phyloP scores from a whole-genome alignment of 176 grass and related monocot genomes.

The Tillandsia fasciculata region DNA sequence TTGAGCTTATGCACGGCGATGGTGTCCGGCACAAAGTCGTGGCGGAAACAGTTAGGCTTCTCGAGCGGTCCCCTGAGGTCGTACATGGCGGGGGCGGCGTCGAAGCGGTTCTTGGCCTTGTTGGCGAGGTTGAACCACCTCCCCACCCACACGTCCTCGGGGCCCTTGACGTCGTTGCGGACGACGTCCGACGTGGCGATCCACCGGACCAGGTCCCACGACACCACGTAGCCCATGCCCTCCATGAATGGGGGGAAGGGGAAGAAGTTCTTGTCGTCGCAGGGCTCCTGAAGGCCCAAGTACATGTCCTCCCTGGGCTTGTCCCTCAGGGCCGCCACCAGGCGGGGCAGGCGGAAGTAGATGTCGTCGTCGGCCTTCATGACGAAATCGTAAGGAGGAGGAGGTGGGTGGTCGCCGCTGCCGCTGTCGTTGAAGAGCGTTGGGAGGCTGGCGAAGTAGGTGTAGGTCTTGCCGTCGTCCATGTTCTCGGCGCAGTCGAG shows the following conservation, averaged over 20 bases:
- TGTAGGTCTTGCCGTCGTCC: conserved; percentile 74
- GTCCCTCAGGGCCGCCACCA: conserved; percentile 28
- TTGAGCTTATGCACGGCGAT: conserved; percentile 83
- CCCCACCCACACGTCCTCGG: conserved; percentile 70
- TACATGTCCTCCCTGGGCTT: conserved; percentile 48
- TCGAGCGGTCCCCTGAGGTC: conserved; percentile 45
- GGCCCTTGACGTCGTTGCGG: conserved; percentile 28
- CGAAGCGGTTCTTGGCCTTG: conserved; percentile 61
- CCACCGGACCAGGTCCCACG: conserved; percentile 70
- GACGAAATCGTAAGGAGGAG: conserved; percentile 44
- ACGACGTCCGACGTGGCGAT: conserved; percentile 40
- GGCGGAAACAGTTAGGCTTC: conserved; percentile 51
- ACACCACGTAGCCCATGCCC: conserved; percentile 75
- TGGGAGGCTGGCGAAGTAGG: conserved; percentile 44
- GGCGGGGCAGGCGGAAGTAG: conserved; percentile 39
- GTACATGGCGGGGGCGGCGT: conserved; percentile 51
- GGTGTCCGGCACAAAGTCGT: conserved; percentile 58
- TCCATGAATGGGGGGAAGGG: conserved; percentile 75
- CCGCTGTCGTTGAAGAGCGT: not conserved
- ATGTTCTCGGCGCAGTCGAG: conserved; percentile 66
- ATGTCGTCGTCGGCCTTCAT: conserved; percentile 90
- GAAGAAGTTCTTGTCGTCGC: conserved; percentile 56
- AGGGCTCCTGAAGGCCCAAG: conserved; percentile 57
- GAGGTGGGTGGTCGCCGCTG: too few relatives aligned
- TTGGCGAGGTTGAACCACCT: conserved; percentile 62